Conservation (phyloP, 2,329 filamentous ascomycete species). For the Diaporthe humulicola region DNA sequence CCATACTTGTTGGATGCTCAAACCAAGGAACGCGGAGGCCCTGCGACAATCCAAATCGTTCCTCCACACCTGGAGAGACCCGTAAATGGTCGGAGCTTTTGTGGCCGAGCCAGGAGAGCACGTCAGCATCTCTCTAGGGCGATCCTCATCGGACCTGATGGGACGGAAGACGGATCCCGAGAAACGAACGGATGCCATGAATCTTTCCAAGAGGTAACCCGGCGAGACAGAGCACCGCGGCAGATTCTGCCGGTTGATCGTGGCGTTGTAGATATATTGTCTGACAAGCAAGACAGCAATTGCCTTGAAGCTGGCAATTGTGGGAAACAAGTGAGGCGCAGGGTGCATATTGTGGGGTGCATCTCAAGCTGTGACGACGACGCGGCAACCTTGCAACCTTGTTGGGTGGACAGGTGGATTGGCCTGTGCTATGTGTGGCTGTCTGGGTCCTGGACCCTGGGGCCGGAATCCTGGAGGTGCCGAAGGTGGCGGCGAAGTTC, state of each 20-base stretch:
- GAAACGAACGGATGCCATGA: background rate
- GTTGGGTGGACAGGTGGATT: conserved; percentile 15
- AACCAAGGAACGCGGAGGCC: conserved; percentile 1
- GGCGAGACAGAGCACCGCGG: background rate
- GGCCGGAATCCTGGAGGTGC: conserved; percentile 19
- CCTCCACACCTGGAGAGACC: conserved; percentile 2
- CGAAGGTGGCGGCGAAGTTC: conserved; percentile 25
- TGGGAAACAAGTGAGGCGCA: conserved; percentile 10
- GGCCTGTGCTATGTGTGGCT: conserved; percentile 2
- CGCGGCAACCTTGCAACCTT: conserved; percentile 22
- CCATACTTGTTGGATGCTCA: background rate
- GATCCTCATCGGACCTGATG: background rate
- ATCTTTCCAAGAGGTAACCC: conserved; percentile 1
- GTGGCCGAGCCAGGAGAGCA: conserved; percentile 5
- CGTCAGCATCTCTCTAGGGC: background rate
- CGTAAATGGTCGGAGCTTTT: background rate
- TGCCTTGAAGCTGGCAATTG: background rate
- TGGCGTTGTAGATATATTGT: conserved; percentile 19
- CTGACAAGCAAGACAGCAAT: background rate
- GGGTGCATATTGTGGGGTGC: conserved; percentile 21
- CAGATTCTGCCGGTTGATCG: background rate
- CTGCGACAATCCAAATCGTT: conserved; percentile 1
- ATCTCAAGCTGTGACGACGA: conserved; percentile 12
- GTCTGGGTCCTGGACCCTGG: conserved; percentile 5
- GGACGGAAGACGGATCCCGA: background rate